phyloP scores from a whole-genome alignment of 2,329 filamentous ascomycete species.

The Alternaria sp. region DNA sequence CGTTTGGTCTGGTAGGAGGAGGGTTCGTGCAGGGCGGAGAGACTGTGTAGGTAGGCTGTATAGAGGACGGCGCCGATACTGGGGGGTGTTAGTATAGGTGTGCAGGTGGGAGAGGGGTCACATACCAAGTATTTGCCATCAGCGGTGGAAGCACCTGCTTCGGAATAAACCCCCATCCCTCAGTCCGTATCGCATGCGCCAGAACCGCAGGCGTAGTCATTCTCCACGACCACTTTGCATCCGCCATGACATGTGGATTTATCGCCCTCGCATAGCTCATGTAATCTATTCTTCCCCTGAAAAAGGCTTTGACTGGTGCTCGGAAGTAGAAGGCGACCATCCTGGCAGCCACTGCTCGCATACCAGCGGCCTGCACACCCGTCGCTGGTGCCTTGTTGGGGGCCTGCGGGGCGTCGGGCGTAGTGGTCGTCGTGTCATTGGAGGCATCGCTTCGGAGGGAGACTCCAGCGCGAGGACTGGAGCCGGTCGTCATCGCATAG shows the following conservation, averaged over 20 bases:
- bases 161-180: slow-evolving; percentile 76
- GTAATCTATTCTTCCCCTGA: slow-evolving; percentile 88
- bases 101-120: too few species aligned
- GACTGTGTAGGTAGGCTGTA: slow-evolving; percentile 74
- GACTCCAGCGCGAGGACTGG: slow-evolving; percentile 44
- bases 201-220: slow-evolving; percentile 74
- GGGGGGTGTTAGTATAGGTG: slow-evolving; percentile 10
- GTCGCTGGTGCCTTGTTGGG: slow-evolving; percentile 65
- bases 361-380: slow-evolving; percentile 83
- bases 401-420: slow-evolving; percentile 31
- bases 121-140: slow-evolving; percentile 71
- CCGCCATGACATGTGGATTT: slow-evolving; percentile 60
- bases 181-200: slow-evolving; percentile 68
- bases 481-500: slow-evolving; percentile 48
- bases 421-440: slow-evolving; percentile 17
- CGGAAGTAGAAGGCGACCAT: slow-evolving; percentile 89
- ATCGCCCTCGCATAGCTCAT: slow-evolving; percentile 68
- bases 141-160: slow-evolving; percentile 79
- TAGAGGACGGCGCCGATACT: slow-evolving; percentile 76
- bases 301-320: slow-evolving; percentile 90
- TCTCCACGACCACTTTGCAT: slow-evolving; percentile 64
- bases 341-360: slow-evolving; percentile 82
- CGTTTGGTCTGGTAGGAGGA: slow-evolving; percentile 66
- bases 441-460: slow-evolving; percentile 23
- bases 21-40: slow-evolving; percentile 70